phyloP scores from a whole-genome alignment of 805 yeast species.

The Lipomyces starkeyi region DNA sequence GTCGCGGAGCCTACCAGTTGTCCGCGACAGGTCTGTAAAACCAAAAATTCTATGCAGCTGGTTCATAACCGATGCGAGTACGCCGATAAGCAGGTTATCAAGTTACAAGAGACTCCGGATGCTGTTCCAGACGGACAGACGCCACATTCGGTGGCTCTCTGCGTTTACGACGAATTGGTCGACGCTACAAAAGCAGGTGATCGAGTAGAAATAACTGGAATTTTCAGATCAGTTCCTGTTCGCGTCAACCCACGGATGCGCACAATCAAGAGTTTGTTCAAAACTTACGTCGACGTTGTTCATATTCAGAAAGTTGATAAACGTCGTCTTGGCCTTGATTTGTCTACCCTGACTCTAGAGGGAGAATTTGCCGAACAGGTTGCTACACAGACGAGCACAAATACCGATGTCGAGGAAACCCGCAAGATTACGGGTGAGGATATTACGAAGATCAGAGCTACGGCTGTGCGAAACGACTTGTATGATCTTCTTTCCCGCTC shows the following conservation, averaged over 20 bases:
- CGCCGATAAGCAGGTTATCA: constrained; percentile 93
- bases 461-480: constrained; percentile 72
- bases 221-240: constrained; percentile 90
- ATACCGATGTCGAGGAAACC: constrained; percentile 74
- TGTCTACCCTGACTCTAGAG: constrained; percentile 61
- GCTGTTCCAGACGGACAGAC: constrained; percentile 98
- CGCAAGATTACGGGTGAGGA: constrained; percentile 74
- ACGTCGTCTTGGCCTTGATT: constrained; percentile 80
- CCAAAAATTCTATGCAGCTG: constrained; percentile 83
- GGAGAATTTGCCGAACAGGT: constrained; percentile 55
- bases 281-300: constrained; percentile 92
- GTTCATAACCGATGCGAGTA: constrained; percentile 91
- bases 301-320: constrained; percentile 87
- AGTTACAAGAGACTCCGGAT: constrained; percentile 95
- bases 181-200: constrained; percentile 97
- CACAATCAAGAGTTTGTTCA: constrained; percentile 80
- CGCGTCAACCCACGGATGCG: constrained; percentile 85
- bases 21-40: constrained; percentile 86
- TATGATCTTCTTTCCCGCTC: constrained; percentile 88
- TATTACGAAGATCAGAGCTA: constrained; percentile 63
- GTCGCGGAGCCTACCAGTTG: constrained; percentile 92
- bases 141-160: constrained; percentile 91
- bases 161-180: constrained; percentile 95
- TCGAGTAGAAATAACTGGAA: constrained; percentile 92
- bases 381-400: constrained; percentile 43